Base-by-base conservation (phyloP, 2,329 filamentous ascomycete species). In the Arthrobotrys iridis region DNA sequence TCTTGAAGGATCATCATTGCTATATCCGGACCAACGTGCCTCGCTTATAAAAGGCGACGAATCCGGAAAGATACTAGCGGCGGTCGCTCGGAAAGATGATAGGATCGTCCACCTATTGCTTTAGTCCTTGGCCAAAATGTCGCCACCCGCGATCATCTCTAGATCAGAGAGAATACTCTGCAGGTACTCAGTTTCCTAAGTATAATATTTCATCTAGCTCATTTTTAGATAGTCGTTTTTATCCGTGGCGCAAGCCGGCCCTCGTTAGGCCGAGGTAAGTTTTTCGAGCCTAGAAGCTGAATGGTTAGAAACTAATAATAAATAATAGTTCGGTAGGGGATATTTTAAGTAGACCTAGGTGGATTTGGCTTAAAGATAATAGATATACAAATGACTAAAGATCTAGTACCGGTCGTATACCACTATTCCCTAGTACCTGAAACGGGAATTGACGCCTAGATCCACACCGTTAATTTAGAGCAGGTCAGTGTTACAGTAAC, bases 361-460 rank as follows among this genome's bases (percentile, higher is more conserved):
- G n/a, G n/a, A n/a, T n/a, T n/a, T n/a, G n/a, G n/a, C n/a, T n/a
- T n/a, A n/a, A n/a, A n/a, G n/a, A n/a, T n/a, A n/a, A n/a, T 91
- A 80, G 95, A 99, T 81, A 94, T 99, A 0, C 95, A 99, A 81
- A 85, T 99, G 40, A 99, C 95, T 35, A 99, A 98, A 81, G 95
- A 99, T 81, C 93, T 96, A 79, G 93, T 99, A 0, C 95, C 95
- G 0, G 94, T 99, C 77, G 97, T 99, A 79, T 99, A 98, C 81
- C 95, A 99, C 81, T 95, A 99, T 82, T 99, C 98, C 80, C 86
- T 98, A 13, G 94, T 99, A 81, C 97, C 93, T 81, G 95, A 99
- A 83, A 98, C 95, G 0, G 95, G 95, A 4, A 95, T 97, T 63
- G 95, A 99, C 80, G 95, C 94, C 95, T 95, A 28, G 0, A 94